phyloP scores from a whole-genome alignment of 129 eudicot genomes.

The Saposhnikovia divaricata region DNA sequence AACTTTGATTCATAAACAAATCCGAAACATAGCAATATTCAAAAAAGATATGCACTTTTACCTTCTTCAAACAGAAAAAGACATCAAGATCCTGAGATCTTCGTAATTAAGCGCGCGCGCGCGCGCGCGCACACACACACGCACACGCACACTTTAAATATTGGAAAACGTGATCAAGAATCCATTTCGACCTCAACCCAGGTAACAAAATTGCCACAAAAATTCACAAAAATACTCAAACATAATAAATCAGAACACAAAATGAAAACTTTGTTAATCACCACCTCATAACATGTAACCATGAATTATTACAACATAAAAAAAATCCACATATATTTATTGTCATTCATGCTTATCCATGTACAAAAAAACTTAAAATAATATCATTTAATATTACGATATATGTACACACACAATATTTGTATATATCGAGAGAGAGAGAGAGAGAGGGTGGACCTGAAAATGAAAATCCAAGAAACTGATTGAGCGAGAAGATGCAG shows the following conservation, averaged over 20 bases:
- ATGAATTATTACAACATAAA: background rate
- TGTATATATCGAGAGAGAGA: too few species aligned
- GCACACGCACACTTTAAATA: background rate
- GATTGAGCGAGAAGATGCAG: background rate
- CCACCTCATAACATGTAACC: background rate
- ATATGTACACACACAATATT: background rate
- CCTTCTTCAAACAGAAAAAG: background rate
- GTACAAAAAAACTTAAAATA: background rate
- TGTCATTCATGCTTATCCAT: background rate
- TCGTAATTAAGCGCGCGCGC: background rate
- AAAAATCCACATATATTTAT: background rate
- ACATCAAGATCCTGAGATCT: background rate
- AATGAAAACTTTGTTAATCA: background rate
- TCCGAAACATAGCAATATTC: background rate
- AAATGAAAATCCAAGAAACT: background rate
- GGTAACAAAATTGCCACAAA: background rate
- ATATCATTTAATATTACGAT: background rate
- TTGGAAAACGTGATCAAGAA: slow-evolving; percentile 1
- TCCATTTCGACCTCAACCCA: slow-evolving; percentile 11
- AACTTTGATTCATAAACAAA: background rate
- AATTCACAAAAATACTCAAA: background rate
- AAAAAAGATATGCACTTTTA: background rate
- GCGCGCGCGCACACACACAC: too few species aligned
- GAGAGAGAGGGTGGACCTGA: background rate
- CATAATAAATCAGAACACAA: background rate